phyloP scores from a whole-genome alignment of 768 basidiomycete species.

The Trametes meyenii region DNA sequence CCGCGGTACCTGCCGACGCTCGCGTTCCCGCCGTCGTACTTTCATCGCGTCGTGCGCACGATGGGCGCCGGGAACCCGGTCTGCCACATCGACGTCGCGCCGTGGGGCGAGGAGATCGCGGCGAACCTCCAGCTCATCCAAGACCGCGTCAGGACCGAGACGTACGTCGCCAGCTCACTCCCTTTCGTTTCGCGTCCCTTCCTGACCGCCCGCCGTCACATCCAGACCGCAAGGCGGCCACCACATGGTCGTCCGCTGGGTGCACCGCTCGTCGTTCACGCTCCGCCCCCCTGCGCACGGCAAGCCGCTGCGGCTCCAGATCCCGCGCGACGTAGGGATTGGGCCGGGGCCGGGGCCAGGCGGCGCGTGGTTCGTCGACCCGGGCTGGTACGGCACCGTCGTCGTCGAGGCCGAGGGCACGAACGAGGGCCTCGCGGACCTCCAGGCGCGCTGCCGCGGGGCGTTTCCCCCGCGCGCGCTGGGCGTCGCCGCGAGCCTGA shows the following conservation, averaged over 20 bases:
- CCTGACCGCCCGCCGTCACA: not conserved
- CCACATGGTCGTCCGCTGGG: constrained; percentile 86
- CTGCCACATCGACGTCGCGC: constrained; percentile 70
- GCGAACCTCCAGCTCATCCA: constrained; percentile 75
- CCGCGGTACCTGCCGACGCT: constrained; percentile 80
- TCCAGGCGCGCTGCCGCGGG: constrained; percentile 73
- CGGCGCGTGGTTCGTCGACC: constrained; percentile 62
- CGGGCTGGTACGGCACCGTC: constrained; percentile 82
- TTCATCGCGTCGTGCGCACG: constrained; percentile 79
- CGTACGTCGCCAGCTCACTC: constrained; percentile 51
- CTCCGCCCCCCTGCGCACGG: constrained; percentile 53
- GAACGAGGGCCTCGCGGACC: constrained; percentile 79
- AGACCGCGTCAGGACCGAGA: constrained; percentile 76
- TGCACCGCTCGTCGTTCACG: constrained; percentile 76
- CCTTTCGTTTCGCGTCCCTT: constrained; percentile 2
- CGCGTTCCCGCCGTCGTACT: constrained; percentile 86
- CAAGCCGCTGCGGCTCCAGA: constrained; percentile 38
- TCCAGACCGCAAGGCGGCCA: constrained; percentile 74
- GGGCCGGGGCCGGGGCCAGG: constrained; percentile 49
- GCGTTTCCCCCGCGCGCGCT: constrained; percentile 64
- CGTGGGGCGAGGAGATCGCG: constrained; percentile 81
- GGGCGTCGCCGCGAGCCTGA: constrained; percentile 24
- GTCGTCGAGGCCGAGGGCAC: constrained; percentile 88
- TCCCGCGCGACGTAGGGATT: constrained; percentile 30
- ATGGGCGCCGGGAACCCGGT: constrained; percentile 48